phyloP scores from a whole-genome alignment of 768 basidiomycete genomes.

The Cyclocybe aegerita region DNA sequence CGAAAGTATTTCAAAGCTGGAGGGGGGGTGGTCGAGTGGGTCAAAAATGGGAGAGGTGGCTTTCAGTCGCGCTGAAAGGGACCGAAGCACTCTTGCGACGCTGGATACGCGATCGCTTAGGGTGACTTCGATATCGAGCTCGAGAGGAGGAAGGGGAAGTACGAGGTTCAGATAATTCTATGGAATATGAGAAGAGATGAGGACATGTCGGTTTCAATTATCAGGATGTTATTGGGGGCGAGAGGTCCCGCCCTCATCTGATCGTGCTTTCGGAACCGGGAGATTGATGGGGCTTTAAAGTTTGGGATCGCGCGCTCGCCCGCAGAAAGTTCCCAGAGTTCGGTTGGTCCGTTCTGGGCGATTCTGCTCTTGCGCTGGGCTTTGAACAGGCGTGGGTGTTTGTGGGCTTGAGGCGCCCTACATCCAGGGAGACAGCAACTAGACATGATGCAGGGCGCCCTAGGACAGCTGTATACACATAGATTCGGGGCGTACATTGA shows the following conservation, averaged over 20 bases:
- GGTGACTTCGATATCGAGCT: no score
- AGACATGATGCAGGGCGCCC: no score
- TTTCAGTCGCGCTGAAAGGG: no score
- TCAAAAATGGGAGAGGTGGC: no score
- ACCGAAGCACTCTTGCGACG: no score
- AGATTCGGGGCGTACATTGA: no score
- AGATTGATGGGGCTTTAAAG: slow-evolving; percentile 17
- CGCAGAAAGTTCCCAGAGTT: slow-evolving; percentile 11
- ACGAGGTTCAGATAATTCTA: no score
- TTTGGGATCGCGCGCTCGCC: slow-evolving; percentile 20
- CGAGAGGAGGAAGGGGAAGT: no score
- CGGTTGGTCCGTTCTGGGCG: slow-evolving; percentile 6
- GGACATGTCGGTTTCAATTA: not conserved
- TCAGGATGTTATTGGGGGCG: not conserved
- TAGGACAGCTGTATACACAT: no score
- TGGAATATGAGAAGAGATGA: not conserved
- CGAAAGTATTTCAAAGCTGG: no score
- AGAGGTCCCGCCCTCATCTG: not conserved
- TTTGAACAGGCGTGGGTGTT: slow-evolving; percentile 4
- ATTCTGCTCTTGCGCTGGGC: slow-evolving; percentile 7
- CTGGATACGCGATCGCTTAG: no score
- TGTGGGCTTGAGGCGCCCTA: not conserved
- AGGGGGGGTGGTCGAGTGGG: no score
- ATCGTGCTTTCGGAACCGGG: slow-evolving; percentile 15
- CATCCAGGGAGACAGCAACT: not conserved